phyloP scores from a whole-genome alignment of 2,329 filamentous ascomycete species.

The Rugonectria rugulosa region DNA sequence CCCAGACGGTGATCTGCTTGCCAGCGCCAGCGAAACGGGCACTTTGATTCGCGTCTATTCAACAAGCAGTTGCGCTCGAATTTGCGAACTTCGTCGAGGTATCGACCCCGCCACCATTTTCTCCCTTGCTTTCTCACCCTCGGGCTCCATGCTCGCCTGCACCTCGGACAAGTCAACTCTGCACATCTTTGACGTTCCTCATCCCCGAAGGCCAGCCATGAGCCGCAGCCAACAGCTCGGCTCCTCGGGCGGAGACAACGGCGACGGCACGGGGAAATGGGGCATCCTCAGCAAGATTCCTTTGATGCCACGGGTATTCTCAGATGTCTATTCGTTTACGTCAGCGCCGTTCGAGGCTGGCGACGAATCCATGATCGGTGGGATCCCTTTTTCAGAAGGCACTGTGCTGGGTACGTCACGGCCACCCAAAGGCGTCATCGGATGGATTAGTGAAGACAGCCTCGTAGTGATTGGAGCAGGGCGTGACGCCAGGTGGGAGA shows the following conservation, averaged over 20 bases:
- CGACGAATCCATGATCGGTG: slow-evolving; percentile 67
- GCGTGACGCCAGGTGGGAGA: slow-evolving; percentile 85
- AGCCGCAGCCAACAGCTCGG: slow-evolving; percentile 42
- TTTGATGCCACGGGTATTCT: slow-evolving; percentile 85
- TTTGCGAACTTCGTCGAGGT: slow-evolving; percentile 86
- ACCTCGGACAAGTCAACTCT: slow-evolving; percentile 97
- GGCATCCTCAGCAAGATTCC: slow-evolving; percentile 85
- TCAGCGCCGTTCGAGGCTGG: slow-evolving; percentile 84
- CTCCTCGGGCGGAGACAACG: slow-evolving; percentile 46
- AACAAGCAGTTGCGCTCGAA: slow-evolving; percentile 78
- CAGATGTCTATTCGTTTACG: slow-evolving; percentile 87
- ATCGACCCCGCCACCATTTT: slow-evolving; percentile 89
- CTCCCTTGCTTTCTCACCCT: slow-evolving; percentile 86
- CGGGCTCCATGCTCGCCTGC: slow-evolving; percentile 80
- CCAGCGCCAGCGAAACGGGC: slow-evolving; percentile 89
- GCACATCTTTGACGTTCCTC: slow-evolving; percentile 88
- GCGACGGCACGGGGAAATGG: slow-evolving; percentile 76
- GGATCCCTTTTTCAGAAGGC: slow-evolving; percentile 52
- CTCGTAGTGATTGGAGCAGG: slow-evolving; percentile 82
- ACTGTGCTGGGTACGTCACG: slow-evolving; percentile 59
- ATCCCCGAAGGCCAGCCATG: slow-evolving; percentile 52
- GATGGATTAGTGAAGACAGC: slow-evolving; percentile 80
- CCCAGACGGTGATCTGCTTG: slow-evolving; percentile 79
- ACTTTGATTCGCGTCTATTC: slow-evolving; percentile 89
- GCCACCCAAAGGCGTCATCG: slow-evolving; percentile 83